phyloP scores from a whole-genome alignment of 345 rosid genomes.

The Ceriops tagal region DNA sequence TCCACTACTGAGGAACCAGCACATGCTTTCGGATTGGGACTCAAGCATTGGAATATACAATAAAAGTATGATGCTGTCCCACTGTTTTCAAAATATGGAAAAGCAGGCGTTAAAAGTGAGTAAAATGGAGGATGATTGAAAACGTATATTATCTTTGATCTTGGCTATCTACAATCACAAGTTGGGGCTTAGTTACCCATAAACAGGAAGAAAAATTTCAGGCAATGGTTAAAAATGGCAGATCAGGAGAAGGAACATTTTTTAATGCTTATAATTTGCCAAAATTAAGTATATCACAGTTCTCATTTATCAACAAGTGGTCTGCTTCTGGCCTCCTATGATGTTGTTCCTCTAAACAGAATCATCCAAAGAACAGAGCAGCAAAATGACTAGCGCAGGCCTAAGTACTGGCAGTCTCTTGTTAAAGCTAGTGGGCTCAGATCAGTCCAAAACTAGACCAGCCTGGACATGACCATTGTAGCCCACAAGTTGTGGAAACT shows the following conservation, averaged over 20 bases:
- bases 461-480: too few species aligned
- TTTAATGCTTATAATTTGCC: neutral
- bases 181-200: neutral
- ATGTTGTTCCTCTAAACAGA: too few species aligned
- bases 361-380: too few species aligned
- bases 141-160: neutral
- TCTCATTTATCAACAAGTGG: too few species aligned
- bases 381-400: too few species aligned
- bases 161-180: neutral
- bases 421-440: too few species aligned
- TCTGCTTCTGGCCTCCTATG: too few species aligned
- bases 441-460: too few species aligned
- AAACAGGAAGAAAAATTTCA: neutral
- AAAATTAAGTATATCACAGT: too few species aligned
- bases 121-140: neutral
- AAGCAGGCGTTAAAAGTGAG: neutral
- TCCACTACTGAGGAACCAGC: constrained; percentile 7
- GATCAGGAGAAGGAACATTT: neutral
- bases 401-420: too few species aligned
- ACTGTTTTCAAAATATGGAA: neutral
- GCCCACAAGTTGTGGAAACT: too few species aligned
- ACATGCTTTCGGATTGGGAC: neutral
- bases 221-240: neutral
- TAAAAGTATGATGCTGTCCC: neutral
- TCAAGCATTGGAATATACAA: neutral